These are phyloP conservation scores for Ophiostoma novo-ulmi DNA, from an alignment of 2,329 filamentous ascomycete genomes.

Conservation along the genomic window DNA sequence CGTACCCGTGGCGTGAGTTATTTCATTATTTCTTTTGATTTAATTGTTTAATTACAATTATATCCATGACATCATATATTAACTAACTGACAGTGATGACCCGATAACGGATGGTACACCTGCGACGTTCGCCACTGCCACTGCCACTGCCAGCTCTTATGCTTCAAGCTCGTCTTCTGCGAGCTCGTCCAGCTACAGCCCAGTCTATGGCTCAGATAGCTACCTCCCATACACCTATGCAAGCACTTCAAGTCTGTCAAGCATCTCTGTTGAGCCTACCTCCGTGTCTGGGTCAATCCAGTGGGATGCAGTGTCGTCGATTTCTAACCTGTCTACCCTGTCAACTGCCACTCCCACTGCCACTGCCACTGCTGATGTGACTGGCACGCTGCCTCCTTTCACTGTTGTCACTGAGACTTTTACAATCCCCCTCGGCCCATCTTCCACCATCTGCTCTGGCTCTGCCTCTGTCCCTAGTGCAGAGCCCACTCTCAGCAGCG, in stretches of 20 bases:
- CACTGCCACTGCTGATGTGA: not conserved
- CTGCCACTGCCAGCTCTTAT: not conserved
- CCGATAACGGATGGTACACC: not conserved
- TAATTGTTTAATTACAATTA: too few relatives aligned
- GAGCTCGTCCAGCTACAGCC: not conserved
- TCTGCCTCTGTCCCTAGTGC: not conserved
- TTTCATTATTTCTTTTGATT: not conserved
- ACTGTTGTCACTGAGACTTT: conserved; percentile 25
- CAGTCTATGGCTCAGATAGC: not conserved
- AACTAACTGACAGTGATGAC: not conserved
- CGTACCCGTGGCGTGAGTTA: conserved; percentile 11
- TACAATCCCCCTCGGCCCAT: conserved; percentile 21
- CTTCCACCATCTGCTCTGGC: conserved; percentile 1
- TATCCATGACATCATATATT: not conserved
- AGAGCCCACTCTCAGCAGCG: conserved; percentile 16
- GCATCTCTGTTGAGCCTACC: not conserved
- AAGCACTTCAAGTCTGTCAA: not conserved
- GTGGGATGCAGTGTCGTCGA: not conserved
- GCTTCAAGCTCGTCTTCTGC: not conserved
- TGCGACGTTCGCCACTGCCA: not conserved
- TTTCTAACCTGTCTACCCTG: not conserved
- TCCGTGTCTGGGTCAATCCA: not conserved
- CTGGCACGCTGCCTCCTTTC: not conserved
- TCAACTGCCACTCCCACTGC: not conserved
- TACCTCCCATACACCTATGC: conserved; percentile 2